Evolutionary conservation across 2,329 filamentous ascomycete genomes (phyloP), one percentile per base, ranked within the genome.

Genomic region (Ophiostoma perfectum): DNA sequence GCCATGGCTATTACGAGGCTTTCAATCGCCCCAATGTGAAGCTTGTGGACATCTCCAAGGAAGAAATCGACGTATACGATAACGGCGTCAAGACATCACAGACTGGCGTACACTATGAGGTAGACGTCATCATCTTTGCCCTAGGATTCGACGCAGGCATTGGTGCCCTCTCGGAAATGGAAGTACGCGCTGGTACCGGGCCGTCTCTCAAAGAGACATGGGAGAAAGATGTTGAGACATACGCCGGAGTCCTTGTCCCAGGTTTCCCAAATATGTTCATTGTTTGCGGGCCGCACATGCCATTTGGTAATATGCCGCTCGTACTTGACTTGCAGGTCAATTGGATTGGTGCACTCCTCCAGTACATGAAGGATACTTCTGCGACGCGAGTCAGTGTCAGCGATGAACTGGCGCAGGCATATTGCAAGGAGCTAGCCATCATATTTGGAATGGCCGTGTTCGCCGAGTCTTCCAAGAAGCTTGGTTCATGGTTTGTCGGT

Each of bases 1-100:
- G 85, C 67, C 76, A 78, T 39, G 75, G 76, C 5, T 85, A 83
- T 72, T 84, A 81, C 70, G 81, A 86, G 69, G 77, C 80, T 0
- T 80, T 81, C 63, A 80, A 83, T 67, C 76, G 78, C 45, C 74
- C 76, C 0, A 79, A 82, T 49, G 81, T 85, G 2, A 72, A 79
- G 1, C 72, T 86, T 1, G 77, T 85, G 14, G 79, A 83, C 68
- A 73, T 84, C 18, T 78, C 77, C 3, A 72, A 77, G 9, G 79
- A 70, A 81, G 86, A 5, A 67, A 75, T 75, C 11, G 73, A 76
- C 18, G 75, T 83, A 12, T 80, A 77, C 0, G 73, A 75, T 2
- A 77, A 71, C 0, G 82, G 81, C 1, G 77, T 84, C 65, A 71
- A 73, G 8, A 76, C 78, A 0, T 49, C 74, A 2, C 76, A 79